Base-by-base conservation (phyloP, 768 basidiomycete species). In the Sutorius australiensis region DNA sequence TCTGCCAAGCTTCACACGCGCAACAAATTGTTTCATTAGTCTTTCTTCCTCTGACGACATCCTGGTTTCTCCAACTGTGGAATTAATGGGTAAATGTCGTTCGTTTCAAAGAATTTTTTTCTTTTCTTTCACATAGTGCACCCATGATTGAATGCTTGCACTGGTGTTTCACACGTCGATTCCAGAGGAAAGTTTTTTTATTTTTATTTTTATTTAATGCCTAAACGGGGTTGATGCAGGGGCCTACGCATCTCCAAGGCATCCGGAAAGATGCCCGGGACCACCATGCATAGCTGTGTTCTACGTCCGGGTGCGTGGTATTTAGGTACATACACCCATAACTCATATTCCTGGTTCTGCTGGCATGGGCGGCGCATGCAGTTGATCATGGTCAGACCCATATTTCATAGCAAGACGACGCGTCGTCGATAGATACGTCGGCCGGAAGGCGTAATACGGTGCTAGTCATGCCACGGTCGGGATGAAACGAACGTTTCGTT, bases 401-500 rank as follows among this genome's bases (percentile, higher is more conserved):
- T 39, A 39, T 32, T 47, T 24, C 36, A 47, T 16, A 30, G 27
- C 38, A 56, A 9, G 36, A n/a, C 30, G 5, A 39, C 8, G 5
- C 16, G n/a, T 21, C 17, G 11, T 10, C 41, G 19, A 32, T 27
- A 41, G 28, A 45, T 53, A 13, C 24, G 24, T 37, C 28, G 13
- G 34, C 24, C 4, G 36, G 48, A 34, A 43, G 38, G 10, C 33
- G 34, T 16, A 14, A 39, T 32, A 30, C 16, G 12, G 39, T 33
- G 16, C 14, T 42, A 38, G 7, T 31, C 32, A 33, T 31, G 12
- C 42, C 44, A 9, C 13, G 30, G n/a, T 28, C 19, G 41, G 27
- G 48, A 46, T 60, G 62, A 62, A 65, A 62, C 51, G n/a, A 49
- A 27, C 30, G 44, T 62, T 64, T 64, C 51, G 56, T 52, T 45